Base-by-base conservation (phyloP, 176 grass and related monocot genomes). In the Elymus sibiricus region DNA sequence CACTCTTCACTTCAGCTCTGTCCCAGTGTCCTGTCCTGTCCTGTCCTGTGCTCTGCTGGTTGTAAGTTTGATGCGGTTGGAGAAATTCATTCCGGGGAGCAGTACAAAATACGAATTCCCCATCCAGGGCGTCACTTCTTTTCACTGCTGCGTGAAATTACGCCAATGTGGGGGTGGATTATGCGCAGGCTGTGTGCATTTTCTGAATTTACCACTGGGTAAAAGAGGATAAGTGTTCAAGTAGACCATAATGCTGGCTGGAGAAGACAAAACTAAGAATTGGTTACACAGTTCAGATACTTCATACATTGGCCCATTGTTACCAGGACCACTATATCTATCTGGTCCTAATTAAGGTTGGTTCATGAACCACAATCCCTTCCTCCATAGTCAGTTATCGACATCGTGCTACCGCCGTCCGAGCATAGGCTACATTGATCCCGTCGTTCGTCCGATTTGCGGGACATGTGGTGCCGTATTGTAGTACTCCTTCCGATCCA, bases 331-430 rank as follows among this genome's bases (percentile, higher is more conserved):
- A 70, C 16, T 27, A 4, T 77, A 31, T 61, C 16, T 37, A 4
- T 69, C n/a, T 61, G 37, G 72, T 28, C 86, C 62, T 7, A 40
- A 55, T 70, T 26, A 60, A 70, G 62, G 66, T 40, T 47, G 62
- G 66, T 55, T 47, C 79, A 88, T 83, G 16, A 49, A 19, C 16
- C 72, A 19, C 44, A 75, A 83, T 27, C 42, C n/a, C 15, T 80
- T 37, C 22, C 76, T 35, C 17, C 67, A 13, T 22, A 67, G 74
- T 35, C 17, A 21, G 32, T 25, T 49, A 1, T 11, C 32, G 27
- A 34, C 2, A 34, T 34, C 32, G 2, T 31, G 26, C 79, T 34
- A n/a, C 17, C 62, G 49, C 27, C 13, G 5, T 26, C 25, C 55
- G 3, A 35, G 46, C 74, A 26, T 6, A 3, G 55, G 58, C 11